Conservation (phyloP, 768 basidiomycete genomes). For the Rhodotorula graminis region DNA sequence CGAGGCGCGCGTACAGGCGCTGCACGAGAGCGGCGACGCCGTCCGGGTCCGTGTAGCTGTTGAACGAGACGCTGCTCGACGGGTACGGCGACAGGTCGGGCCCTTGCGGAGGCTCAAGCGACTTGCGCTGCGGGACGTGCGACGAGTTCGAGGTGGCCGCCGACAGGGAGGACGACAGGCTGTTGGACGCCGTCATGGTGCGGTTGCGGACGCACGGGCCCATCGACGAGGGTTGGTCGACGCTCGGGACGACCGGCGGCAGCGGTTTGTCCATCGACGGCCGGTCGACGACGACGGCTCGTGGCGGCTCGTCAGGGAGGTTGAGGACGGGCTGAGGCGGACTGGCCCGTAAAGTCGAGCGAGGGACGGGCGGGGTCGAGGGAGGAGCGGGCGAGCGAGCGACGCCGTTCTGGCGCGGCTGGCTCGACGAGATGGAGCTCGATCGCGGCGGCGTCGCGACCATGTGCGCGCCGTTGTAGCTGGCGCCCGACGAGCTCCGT, state of each 20-base stretch:
- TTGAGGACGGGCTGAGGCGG: neutral
- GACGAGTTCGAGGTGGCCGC: slow-evolving; percentile 36
- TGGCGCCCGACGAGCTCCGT: neutral
- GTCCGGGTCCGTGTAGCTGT: slow-evolving; percentile 21
- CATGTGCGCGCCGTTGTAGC: neutral
- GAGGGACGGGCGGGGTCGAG: neutral
- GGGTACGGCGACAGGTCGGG: slow-evolving; percentile 9
- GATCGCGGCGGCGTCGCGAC: neutral
- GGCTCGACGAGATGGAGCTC: neutral
- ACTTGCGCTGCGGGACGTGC: neutral
- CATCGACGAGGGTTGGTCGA: neutral
- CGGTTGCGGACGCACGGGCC: neutral
- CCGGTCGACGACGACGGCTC: too few species aligned
- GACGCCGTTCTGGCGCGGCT: neutral
- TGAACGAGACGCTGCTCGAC: slow-evolving; percentile 9
- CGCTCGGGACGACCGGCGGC: neutral
- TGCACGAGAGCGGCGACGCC: slow-evolving; percentile 64
- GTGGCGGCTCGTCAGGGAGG: neutral
- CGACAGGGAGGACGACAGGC: slow-evolving; percentile 17
- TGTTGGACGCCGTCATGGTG: neutral
- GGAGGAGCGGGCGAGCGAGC: too few species aligned
- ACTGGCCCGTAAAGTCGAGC: neutral
- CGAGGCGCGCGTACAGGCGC: slow-evolving; percentile 83
- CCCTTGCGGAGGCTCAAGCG: neutral
- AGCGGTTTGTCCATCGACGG: neutral